Evolutionary conservation across 257 asterid genomes (phyloP), one percentile per base, ranked within the genome.

Genomic region (Striga asiatica): DNA sequence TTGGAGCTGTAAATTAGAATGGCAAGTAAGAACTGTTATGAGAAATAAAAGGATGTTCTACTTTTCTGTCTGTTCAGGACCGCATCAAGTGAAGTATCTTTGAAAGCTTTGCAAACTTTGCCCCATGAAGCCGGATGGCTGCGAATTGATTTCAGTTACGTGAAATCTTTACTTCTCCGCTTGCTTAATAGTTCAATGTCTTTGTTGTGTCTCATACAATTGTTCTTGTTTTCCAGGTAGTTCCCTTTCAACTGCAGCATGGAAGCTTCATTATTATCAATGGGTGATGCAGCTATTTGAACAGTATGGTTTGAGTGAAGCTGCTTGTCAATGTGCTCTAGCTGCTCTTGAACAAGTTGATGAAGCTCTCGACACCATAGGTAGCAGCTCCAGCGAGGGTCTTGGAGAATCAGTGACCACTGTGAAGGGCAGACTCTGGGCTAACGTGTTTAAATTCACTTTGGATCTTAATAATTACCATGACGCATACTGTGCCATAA

Each of bases 211-310:
- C 28, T 52, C 60, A 50, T 45, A 19, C 56, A 47, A 29, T 54
- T 34, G 28, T 23, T 54, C 74, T 56, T 58, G 48, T 61, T 41
- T 74, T 58, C 39, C 86, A 87, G 96, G 81, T 64, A 68, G 77
- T 61, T 68, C 72, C 70, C 56, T 64, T 47, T 77, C 93, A 38
- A 59, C 74, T 70, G 78, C 89, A 17, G 72, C 75, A 41, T 91
- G 96, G 95, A 91, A 87, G 74, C 84, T 91, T 66, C 94, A 77
- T 19, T 91, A 91, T 67, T 91, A 78, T 76, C 88, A 91, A 56
- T 91, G 98, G 96, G 92, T 78, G 67, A 91, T 91, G 98, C 98
- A 82, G 83, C 75, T 81, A 32, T 91, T 91, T 82, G 98, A 87
- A 72, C 96, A 76, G 61, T 73, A 80, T 75, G 82, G 72, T 73